These are phyloP conservation scores for Polyporus arcularius DNA, from an alignment of 768 basidiomycete genomes.

Conservation along the genomic window DNA sequence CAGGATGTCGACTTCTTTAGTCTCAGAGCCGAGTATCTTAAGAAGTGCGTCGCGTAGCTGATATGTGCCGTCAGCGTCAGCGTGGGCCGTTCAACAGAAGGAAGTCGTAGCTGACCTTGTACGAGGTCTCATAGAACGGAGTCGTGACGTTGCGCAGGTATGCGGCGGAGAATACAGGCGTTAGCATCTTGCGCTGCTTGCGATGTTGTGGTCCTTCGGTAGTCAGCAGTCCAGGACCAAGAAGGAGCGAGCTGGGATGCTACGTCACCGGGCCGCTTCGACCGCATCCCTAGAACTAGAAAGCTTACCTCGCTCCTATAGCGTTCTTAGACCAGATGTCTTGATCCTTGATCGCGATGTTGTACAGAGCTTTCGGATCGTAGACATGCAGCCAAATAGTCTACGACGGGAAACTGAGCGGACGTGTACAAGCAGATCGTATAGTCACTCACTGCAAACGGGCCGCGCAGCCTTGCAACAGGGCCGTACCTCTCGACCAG, in stretches of 20 bases:
- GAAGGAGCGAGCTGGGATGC: slow-evolving; percentile 34
- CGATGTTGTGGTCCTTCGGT: slow-evolving; percentile 19
- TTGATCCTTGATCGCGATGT: slow-evolving; percentile 48
- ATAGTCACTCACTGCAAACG: slow-evolving; percentile 42
- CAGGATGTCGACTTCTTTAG: slow-evolving; percentile 18
- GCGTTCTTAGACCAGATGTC: slow-evolving; percentile 46
- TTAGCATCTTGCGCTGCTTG: slow-evolving; percentile 30
- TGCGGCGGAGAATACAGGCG: slow-evolving; percentile 16
- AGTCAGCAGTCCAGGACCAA: slow-evolving; percentile 48
- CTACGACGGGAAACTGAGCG: background rate
- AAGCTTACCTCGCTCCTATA: slow-evolving; percentile 43
- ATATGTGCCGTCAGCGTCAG: no score
- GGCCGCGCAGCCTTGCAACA: slow-evolving; percentile 44
- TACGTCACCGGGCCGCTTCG: background rate
- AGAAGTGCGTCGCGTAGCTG: slow-evolving; percentile 8
- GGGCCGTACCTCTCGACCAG: slow-evolving; percentile 37
- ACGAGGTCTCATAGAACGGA: slow-evolving; percentile 7
- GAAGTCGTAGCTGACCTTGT: slow-evolving; percentile 1
- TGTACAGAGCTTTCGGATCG: slow-evolving; percentile 50
- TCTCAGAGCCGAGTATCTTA: background rate
- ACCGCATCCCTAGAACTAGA: background rate
- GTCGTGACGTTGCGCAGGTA: slow-evolving; percentile 17
- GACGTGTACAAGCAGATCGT: background rate
- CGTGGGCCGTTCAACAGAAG: background rate
- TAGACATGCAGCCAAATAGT: slow-evolving; percentile 50